Base-by-base conservation (phyloP, 768 basidiomycete species). In the Xerocomellus amylosporus region DNA sequence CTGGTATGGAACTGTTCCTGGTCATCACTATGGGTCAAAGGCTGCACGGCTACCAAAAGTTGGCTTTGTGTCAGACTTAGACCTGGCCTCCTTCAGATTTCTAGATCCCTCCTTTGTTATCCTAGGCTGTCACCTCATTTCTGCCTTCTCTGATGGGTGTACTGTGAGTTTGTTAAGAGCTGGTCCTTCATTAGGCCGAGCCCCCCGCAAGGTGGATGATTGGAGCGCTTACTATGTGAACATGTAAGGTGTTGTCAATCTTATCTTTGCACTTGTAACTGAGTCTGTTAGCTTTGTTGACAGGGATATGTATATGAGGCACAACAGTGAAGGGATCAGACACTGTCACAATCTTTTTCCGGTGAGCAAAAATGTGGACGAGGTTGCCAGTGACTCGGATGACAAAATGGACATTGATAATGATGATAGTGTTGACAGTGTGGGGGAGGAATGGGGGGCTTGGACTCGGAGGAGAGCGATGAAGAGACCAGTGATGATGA, bases 31-130 rank as follows among this genome's bases (percentile, higher is more conserved):
- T 47, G 13, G 56, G 31, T 26, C 31, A 26, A 0, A 13, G 40
- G 17, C 13, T 28, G 8, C 62, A 67, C 5, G 61, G 64, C 30
- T 55, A 31, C 8, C 58, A 10, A 58, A 58, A 38, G 15, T 74
- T 2, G 50, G 49, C 44, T 73, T 71, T 40, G 44, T 65, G 0
- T 60, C 62, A 0, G 51, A 63, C 2, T 43, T 37, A 10, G 59
- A 69, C n/a, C 24, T 28, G 0, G 15, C 46, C 0, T 54, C 72
- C 0, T 77, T 75, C 51, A 66, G 71, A 0, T 77, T 77, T 54
- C n/a, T 77, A 56, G 26, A 28, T 8, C 26, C 26, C 7, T 28
- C 26, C 7, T 6, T 28, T 6, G 26, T 28, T 28, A 28, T 77
- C 2, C 57, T 64, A 1, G 66, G 51, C 0, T 60, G 60, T 13